These are phyloP conservation scores for Chimonanthus praecox DNA, from an alignment of 164 flowering plant species.

Conservation along the genomic window DNA sequence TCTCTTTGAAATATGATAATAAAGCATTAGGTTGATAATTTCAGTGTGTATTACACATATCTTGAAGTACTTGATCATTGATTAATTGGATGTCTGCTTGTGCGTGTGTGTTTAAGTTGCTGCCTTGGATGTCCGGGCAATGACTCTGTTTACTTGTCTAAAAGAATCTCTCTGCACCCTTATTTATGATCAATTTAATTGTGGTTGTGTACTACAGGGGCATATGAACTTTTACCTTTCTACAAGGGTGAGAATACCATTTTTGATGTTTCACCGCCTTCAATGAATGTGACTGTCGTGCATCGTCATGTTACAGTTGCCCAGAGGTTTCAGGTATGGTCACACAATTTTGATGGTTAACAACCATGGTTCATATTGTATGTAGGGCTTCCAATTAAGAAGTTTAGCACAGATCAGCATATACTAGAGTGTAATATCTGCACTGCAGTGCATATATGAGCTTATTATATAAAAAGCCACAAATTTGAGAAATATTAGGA, in stretches of 20 bases:
- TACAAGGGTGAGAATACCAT: conserved; percentile 97
- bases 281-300: conserved; percentile 51
- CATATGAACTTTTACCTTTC: conserved; percentile 77
- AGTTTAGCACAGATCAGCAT: too few species aligned
- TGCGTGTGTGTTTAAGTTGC: too few species aligned
- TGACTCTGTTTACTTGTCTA: conserved; percentile 1
- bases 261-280: conserved; percentile 92
- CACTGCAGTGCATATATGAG: too few species aligned
- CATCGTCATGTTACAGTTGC: conserved; percentile 65
- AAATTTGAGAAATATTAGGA: too few species aligned
- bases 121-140: not conserved
- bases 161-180: not conserved
- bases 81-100: too few species aligned
- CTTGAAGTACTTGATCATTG: too few species aligned
- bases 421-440: too few species aligned
- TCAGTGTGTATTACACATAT: too few species aligned
- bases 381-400: not conserved
- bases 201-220: conserved; percentile 44
- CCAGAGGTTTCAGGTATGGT: conserved; percentile 77
- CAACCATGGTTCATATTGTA: not conserved
- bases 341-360: not conserved
- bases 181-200: conserved; percentile 7
- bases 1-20: too few species aligned
- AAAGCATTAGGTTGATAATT: too few species aligned
- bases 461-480: too few species aligned